Percentiles rank a stretch among this genome's conserved stretches.
These are phyloP conservation scores for Quercus mongolica DNA, from an alignment of 306 rosid genomes.

Conservation along the genomic window DNA sequence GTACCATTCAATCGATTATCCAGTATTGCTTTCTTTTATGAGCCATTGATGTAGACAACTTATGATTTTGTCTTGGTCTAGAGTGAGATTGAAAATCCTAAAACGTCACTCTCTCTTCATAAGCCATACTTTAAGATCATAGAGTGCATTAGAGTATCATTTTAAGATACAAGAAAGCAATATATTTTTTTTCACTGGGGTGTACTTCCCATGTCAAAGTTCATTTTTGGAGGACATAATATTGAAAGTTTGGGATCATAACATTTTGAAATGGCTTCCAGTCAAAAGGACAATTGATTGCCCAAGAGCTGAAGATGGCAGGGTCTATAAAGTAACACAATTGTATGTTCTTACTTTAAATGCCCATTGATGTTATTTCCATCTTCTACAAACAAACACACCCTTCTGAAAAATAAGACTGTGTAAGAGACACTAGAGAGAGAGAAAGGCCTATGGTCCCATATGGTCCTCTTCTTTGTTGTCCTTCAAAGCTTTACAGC, in stretches of 20 bases:
- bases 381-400: slow-evolving; percentile 22
- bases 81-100: not conserved
- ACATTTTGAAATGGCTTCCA: slow-evolving; percentile 23
- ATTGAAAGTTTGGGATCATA: slow-evolving; percentile 15
- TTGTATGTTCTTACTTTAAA: slow-evolving; percentile 5
- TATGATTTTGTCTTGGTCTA: not conserved
- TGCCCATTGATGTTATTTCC: slow-evolving; percentile 16
- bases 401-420: not conserved
- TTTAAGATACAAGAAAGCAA: not conserved
- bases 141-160: not conserved
- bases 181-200: not conserved
- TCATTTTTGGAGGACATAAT: slow-evolving; percentile 5
- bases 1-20: too few relatives aligned
- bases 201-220: not conserved
- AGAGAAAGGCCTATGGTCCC: slow-evolving; percentile 34
- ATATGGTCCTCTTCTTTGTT: slow-evolving; percentile 55
- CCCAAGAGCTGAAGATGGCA: slow-evolving; percentile 18
- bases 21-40: not conserved
- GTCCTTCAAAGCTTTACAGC: slow-evolving; percentile 79
- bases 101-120: not conserved
- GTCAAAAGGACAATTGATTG: slow-evolving; percentile 28
- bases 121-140: not conserved
- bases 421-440: slow-evolving; percentile 6
- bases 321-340: slow-evolving; percentile 11
- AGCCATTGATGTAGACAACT: not conserved